Evolutionary conservation across 805 yeast genomes (phyloP).

Genomic region (Candida ficus): DNA sequence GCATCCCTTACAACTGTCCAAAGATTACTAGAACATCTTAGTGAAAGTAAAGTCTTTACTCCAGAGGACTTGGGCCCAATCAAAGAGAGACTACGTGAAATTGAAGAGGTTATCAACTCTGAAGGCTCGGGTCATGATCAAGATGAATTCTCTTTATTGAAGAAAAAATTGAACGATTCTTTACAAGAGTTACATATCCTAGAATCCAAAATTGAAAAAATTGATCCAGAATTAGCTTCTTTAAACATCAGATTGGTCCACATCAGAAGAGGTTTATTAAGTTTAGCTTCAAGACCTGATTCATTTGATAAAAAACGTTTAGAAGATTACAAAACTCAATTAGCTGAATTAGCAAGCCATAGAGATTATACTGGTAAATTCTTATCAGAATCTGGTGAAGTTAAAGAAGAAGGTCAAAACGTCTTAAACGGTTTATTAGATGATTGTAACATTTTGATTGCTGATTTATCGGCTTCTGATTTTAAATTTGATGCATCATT

Average conservation of each 20-base stretch:
- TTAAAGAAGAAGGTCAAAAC: constrained; percentile 34
- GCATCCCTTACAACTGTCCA: constrained; percentile 85
- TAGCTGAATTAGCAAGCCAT: constrained; percentile 39
- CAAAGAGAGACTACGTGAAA: constrained; percentile 64
- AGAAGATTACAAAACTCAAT: constrained; percentile 31
- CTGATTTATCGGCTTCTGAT: constrained; percentile 51
- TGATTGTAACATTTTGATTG: constrained; percentile 72
- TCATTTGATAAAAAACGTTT: constrained; percentile 26
- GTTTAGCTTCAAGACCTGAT: constrained; percentile 40
- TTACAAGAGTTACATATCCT: constrained; percentile 50
- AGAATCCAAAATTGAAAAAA: constrained; percentile 47
- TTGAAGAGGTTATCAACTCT: constrained; percentile 48
- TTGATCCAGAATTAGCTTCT: constrained; percentile 43
- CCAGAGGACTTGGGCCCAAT: constrained; percentile 80
- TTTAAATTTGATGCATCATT: constrained; percentile 45
- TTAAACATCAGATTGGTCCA: constrained; percentile 52
- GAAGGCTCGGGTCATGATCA: constrained; percentile 16
- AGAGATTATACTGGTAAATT: constrained; percentile 58
- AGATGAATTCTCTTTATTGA: constrained; percentile 57
- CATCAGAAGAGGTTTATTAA: constrained; percentile 57
- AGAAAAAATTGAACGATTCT: constrained; percentile 63
- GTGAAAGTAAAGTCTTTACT: constrained; percentile 78
- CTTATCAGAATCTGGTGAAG: constrained; percentile 30
- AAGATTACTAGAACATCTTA: constrained; percentile 75
- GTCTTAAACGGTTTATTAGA: constrained; percentile 73